phyloP scores from a whole-genome alignment of 768 basidiomycete species.

The Mycena venus region DNA sequence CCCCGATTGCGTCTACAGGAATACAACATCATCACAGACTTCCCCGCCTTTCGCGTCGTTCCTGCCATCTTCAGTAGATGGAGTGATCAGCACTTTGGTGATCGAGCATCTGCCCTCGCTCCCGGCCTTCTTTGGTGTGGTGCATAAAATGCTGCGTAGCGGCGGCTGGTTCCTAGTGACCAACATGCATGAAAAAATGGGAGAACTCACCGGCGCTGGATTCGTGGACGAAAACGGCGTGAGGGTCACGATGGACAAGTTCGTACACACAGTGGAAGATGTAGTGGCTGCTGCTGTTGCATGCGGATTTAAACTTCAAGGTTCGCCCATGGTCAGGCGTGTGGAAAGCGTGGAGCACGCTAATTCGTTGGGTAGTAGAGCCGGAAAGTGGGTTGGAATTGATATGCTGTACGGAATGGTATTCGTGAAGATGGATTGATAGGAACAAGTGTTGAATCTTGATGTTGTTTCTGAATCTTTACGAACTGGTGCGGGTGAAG shows the following conservation, averaged over 20 bases:
- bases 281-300: neutral
- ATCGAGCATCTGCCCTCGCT: slow-evolving; percentile 29
- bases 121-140: slow-evolving; percentile 9
- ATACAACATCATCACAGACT: slow-evolving; percentile 15
- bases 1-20: neutral
- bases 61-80: slow-evolving; percentile 6
- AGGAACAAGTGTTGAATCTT: neutral
- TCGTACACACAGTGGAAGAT: slow-evolving; percentile 13
- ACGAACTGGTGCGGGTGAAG: too few species aligned
- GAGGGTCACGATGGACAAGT: slow-evolving; percentile 24
- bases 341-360: slow-evolving; percentile 24
- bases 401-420: slow-evolving; percentile 21
- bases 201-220: neutral
- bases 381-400: slow-evolving; percentile 19
- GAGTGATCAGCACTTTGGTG: slow-evolving; percentile 26
- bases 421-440: neutral
- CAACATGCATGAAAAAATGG: slow-evolving; percentile 30
- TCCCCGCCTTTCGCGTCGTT: neutral
- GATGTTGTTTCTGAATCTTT: too few species aligned
- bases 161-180: slow-evolving; percentile 26
- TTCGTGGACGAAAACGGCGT: slow-evolving; percentile 17
- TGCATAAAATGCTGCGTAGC: neutral
- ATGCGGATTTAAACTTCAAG: slow-evolving; percentile 11
- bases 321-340: neutral
- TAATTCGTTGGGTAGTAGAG: neutral